Base-by-base conservation (phyloP, 202 grass and related monocot species). In the Cymbopogon flexuosus region DNA sequence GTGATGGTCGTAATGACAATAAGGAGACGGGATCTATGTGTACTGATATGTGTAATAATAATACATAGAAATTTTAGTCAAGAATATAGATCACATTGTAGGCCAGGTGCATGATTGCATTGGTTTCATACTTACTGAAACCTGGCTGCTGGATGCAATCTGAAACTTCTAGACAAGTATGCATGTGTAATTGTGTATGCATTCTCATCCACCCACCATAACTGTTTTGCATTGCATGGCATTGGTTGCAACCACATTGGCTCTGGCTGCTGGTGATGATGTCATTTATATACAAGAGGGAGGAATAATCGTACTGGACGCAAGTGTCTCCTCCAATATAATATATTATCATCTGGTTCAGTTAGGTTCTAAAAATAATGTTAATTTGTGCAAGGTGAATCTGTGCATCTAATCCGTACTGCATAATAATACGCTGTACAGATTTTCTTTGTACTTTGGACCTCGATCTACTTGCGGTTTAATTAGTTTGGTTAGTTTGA, bases 201-300 rank as follows among this genome's bases (percentile, higher is more conserved):
- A 45, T 60, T 49, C 60, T 43, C 37, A 61, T 77, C 82, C 57
- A 84, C 80, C 88, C 75, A 84, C 83, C 78, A 39, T 84, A 90
- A 83, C 84, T 10, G 56, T 80, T 64, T 80, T 87, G n/a, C 52
- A 57, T 57, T 13, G 42, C 68, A 56, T 76, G 83, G 14, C 46
- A 52, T 52, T 57, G 65, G 84, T 84, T 87, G 54, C 70, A 91
- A 88, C 68, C 58, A 82, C 30, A 72, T 73, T 22, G 15, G 65
- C 22, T 76, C 22, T 76, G 78, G 56, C 64, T 2, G 58, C 8
- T 83, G n/a, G 13, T 49, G 76, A 80, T 42, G 43, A 61, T 75
- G 68, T 76, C 76, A 77, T 47, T 83, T 68, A 56, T 58, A 78
- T 68, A 63, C 58, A 78, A 41, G 58, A 73, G 13, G 73, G 36